Base-by-base conservation (phyloP, 805 yeast genomes). In the Ogataea corticis region DNA sequence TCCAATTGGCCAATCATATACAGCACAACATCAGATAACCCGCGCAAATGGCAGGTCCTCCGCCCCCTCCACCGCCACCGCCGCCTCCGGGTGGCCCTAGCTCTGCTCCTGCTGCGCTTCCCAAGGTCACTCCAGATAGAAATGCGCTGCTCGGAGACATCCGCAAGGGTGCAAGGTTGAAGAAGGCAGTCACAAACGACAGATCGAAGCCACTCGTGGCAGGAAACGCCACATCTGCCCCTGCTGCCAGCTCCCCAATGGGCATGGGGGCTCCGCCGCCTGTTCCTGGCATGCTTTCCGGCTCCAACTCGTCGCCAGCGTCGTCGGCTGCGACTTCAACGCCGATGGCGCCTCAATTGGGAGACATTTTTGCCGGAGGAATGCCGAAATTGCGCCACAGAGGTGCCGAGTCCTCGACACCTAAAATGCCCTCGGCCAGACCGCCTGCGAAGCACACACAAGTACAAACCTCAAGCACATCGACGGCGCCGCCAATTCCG, bases 91-190 rank as follows among this genome's bases (percentile, higher is more conserved):
- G 63, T 12, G 66, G 63, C 13, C 21, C 39, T 6, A 28, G 42
- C 6, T 33, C 46, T 12, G 18, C 50, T n/a, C 36, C 50, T 7
- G 62, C 70, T 0, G 63, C 70, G 4, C 51, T 60, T 27, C 68
- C 58, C 28, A 32, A 39, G 6, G 50, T 58, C 12, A 51, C 65
- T 7, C 59, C 67, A 9, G 74, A 72, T 15, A 65, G 81, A 61
- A 75, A 75, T 50, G 82, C 83, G 2, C 61, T 92, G 41, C 71
- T 92, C 19, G 88, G 94, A 25, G 96, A 87, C 62, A 92, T 92
- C 53, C 79, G 89, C 57, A 85, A 86, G 50, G 92, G 91, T 17
- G 67, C 61, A 41, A 64, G 56, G 37, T 70, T 85, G 45, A 83
- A 81, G 58, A 82, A 84, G 51, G 80, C 87, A 1, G 69, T 65